Percentiles rank a stretch among this genome's conserved stretches.
Conservation (phyloP, 345 rosid species). For the Citrus mangshanensis region DNA sequence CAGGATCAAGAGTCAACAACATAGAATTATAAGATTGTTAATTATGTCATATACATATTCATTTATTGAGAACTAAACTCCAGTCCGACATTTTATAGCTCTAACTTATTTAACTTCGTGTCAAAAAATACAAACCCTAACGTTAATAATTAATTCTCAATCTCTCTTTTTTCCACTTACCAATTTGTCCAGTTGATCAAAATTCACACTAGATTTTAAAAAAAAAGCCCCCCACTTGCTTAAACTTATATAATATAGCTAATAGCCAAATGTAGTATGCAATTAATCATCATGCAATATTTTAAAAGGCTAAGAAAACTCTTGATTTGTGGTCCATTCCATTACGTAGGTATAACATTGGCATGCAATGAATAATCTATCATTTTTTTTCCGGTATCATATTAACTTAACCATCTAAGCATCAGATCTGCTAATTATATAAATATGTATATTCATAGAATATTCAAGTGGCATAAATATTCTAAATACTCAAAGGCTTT, state of each 20-base stretch:
- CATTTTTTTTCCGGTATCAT: too few species aligned
- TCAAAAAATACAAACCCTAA: too few species aligned
- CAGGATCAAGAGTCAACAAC: background rate
- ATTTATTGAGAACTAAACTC: background rate
- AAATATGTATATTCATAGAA: background rate
- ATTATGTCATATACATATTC: too few species aligned
- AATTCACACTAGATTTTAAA: background rate
- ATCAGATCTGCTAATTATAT: too few species aligned
- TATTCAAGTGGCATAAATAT: background rate
- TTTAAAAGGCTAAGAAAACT: background rate
- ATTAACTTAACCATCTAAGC: too few species aligned
- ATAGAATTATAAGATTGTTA: too few species aligned
- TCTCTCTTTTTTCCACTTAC: background rate
- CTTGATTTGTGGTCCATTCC: background rate
- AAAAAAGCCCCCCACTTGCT: background rate
- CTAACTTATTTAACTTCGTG: too few species aligned
- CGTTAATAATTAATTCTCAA: too few species aligned
- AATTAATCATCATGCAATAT: background rate
- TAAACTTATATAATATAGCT: background rate
- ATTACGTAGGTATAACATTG: background rate
- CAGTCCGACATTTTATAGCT: too few species aligned
- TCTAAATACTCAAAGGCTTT: background rate
- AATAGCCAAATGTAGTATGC: background rate
- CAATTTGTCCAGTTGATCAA: background rate
- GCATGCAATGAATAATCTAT: background rate